Conservation (phyloP, 345 rosid species). For the Eucalyptus marginata region DNA sequence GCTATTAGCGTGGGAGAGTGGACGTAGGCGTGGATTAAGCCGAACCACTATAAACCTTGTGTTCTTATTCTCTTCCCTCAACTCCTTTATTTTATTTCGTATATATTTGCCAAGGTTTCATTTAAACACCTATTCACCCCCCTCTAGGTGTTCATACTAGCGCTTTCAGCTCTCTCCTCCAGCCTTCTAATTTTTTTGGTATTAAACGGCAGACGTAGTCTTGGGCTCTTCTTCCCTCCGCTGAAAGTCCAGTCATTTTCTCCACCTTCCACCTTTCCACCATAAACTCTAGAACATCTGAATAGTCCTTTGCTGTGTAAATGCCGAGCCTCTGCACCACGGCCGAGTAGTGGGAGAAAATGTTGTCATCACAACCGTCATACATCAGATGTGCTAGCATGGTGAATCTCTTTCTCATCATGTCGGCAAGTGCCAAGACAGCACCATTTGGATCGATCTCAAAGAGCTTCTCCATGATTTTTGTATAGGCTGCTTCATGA, state of each 20-base stretch:
- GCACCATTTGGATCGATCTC: conserved; percentile 82
- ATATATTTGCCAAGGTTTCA: too few relatives aligned
- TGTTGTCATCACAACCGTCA: conserved; percentile 54
- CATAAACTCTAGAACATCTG: conserved; percentile 71
- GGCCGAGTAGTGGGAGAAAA: conserved; percentile 68
- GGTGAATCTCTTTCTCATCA: conserved; percentile 89
- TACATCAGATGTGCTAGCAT: conserved; percentile 95
- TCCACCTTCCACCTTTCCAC: conserved; percentile 67
- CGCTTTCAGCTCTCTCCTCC: conserved; percentile 83
- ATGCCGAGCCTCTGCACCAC: conserved; percentile 83
- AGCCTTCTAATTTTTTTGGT: conserved; percentile 58
- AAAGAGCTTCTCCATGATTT: conserved; percentile 71
- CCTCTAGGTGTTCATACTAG: too few relatives aligned
- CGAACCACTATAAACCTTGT: too few relatives aligned
- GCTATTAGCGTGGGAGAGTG: too few relatives aligned
- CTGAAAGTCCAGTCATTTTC: conserved; percentile 46
- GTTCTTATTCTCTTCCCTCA: too few relatives aligned
- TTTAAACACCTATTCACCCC: too few relatives aligned
- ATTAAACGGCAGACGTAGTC: conserved; percentile 60
- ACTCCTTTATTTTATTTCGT: too few relatives aligned
- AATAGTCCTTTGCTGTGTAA: conserved; percentile 79
- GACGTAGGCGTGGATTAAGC: too few relatives aligned
- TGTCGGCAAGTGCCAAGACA: conserved; percentile 65
- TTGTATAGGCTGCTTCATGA: conserved; percentile 83
- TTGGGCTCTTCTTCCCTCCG: conserved; percentile 62